Percentiles rank a stretch among this genome's conserved stretches.
Conservation (phyloP, 768 basidiomycete genomes). For the Mycena sanguinolenta region DNA sequence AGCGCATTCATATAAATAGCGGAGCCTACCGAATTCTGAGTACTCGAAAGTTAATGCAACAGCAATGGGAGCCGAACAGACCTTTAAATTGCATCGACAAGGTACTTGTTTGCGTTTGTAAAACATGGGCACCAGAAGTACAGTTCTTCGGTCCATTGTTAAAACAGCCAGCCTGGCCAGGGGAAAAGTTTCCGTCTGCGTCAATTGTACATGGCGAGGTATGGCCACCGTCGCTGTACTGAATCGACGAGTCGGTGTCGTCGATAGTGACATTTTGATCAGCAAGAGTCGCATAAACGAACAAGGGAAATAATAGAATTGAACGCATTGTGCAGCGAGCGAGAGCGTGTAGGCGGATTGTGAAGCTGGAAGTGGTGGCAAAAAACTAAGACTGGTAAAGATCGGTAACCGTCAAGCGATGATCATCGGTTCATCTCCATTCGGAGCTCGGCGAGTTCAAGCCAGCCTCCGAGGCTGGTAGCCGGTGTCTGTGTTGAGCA, state of each 20-base stretch:
- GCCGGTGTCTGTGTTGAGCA: no score
- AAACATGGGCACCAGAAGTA: constrained; percentile 37
- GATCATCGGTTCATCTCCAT: no score
- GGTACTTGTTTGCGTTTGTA: constrained; percentile 35
- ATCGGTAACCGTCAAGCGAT: no score
- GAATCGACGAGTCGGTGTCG: constrained; percentile 41
- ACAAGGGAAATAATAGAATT: constrained; percentile 3
- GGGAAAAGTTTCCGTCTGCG: constrained; percentile 6
- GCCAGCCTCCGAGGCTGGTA: no score
- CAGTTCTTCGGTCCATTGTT: constrained; percentile 32
- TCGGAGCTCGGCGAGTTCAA: no score
- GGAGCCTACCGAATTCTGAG: constrained; percentile 34
- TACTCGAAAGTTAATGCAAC: not conserved
- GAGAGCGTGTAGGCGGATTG: constrained; percentile 2
- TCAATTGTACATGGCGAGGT: constrained; percentile 27
- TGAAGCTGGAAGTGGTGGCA: no score
- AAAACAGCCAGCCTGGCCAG: constrained; percentile 39
- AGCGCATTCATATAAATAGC: constrained; percentile 44
- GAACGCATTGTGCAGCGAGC: constrained; percentile 29
- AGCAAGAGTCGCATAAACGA: constrained; percentile 15
- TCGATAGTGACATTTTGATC: constrained; percentile 41
- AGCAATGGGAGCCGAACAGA: not conserved
- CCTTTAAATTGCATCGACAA: constrained; percentile 44
- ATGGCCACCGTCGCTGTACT: constrained; percentile 37
- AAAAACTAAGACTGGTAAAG: no score